phyloP scores from a whole-genome alignment of 345 rosid species.

The Murraya paniculata region DNA sequence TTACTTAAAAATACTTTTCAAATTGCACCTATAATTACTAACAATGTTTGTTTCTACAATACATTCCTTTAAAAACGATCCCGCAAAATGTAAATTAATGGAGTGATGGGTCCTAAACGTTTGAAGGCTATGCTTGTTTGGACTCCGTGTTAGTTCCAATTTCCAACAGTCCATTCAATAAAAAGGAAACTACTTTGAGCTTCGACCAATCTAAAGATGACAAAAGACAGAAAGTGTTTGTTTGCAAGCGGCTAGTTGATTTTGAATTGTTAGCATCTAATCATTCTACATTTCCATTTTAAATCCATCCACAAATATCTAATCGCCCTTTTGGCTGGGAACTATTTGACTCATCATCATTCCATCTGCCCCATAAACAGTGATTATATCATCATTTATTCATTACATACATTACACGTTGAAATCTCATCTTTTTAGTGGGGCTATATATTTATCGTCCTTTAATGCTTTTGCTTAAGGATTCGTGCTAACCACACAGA shows the following conservation, averaged over 20 bases:
- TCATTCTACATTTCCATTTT: constrained; percentile 4
- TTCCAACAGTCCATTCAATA: neutral
- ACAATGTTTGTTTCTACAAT: too few relatives aligned
- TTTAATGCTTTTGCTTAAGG: neutral
- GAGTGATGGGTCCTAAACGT: too few relatives aligned
- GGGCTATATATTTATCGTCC: neutral
- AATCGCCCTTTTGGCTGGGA: neutral
- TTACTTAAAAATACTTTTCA: too few relatives aligned
- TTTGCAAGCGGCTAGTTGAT: neutral
- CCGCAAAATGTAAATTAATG: too few relatives aligned
- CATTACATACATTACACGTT: neutral
- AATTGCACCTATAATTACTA: too few relatives aligned
- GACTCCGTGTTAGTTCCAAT: neutral
- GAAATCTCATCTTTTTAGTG: neutral
- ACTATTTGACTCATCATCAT: neutral
- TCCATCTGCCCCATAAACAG: neutral
- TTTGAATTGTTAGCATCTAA: constrained; percentile 1
- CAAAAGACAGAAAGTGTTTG: neutral
- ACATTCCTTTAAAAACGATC: too few relatives aligned
- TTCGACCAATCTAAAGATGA: neutral
- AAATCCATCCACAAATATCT: neutral
- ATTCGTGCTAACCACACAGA: neutral
- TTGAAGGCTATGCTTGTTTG: neutral
- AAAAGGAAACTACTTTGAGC: neutral
- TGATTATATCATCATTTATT: neutral